Evolutionary conservation across 371 early-diverging fungal species (phyloP), one percentile per base, ranked within the genome.

Genomic region (Mucor sp.): DNA sequence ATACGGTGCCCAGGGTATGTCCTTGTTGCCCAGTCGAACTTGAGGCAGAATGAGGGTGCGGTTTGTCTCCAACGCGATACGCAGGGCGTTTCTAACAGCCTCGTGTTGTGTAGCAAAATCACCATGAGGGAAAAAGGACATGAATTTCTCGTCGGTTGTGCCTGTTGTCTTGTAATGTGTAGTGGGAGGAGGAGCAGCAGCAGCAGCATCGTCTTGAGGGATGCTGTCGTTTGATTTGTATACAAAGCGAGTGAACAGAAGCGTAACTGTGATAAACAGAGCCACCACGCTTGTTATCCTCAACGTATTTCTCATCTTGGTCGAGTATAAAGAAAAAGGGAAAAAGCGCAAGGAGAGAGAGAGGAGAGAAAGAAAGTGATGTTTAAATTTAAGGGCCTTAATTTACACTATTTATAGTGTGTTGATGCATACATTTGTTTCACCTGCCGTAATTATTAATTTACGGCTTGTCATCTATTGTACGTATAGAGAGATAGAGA

Each of bases 71-170:
- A 71, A 43, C 4, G 71, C 79, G 21, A 78, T 44, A 35, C 79
- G 67, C 19, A 74, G 47, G 11, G 70, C 79, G 33, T 68, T 75
- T 48, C 76, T 67, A 43, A 78, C 67, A 25, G 76, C 63, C 47
- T 75, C 70, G 55, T 70, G 73, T 44, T 78, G 79, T 21, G 67
- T 72, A 23, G 76, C 60, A 41, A 79, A 79, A 56, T 72, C 74
- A 11, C 50, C 76, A 28, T 79, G 79, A 27, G 79, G 79, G 57
- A 79, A 67, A 70, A 71, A 78, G 6, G 79, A 75, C 14, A 78
- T 58, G 30, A 74, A 78, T 25, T 61, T 66, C 15, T 69, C 69
- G 17, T 64, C 39, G 35, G 43, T 15, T 8, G 55, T 56, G 27
- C 41, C 28, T 11, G 37, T 11, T 11, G 37, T 11, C 30, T 17